Evolutionary conservation across 2,329 filamentous ascomycete genomes (phyloP).

Genomic region (Fusarium torulosum): DNA sequence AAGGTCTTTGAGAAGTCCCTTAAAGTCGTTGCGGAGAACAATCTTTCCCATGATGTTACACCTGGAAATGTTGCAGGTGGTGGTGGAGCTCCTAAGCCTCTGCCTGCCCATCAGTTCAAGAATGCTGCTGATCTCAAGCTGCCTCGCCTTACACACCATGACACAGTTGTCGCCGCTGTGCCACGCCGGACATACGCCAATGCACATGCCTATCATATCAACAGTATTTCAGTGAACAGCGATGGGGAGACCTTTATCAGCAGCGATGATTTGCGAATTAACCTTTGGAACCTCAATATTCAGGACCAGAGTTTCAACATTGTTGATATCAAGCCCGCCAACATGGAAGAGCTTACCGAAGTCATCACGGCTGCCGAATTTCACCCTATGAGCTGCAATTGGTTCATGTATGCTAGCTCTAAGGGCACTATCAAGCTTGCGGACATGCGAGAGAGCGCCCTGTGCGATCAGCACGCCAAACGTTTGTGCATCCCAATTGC

Average conservation of each 20-base stretch:
- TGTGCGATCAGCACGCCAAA: slow-evolving; percentile 97
- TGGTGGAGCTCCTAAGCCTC: slow-evolving; percentile 80
- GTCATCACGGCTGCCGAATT: slow-evolving; percentile 99
- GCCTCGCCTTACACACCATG: slow-evolving; percentile 95
- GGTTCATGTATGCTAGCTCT: slow-evolving; percentile 99
- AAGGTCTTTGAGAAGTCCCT: slow-evolving; percentile 99
- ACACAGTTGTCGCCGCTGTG: slow-evolving; percentile 96
- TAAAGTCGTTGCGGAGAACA: slow-evolving; percentile 99
- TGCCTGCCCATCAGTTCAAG: slow-evolving; percentile 79
- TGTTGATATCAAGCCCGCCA: slow-evolving; percentile 98
- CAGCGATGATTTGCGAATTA: slow-evolving; percentile 97
- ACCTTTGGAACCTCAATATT: slow-evolving; percentile 99
- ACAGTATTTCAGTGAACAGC: slow-evolving; percentile 99
- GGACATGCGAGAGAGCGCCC: slow-evolving; percentile 96
- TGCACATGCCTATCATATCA: slow-evolving; percentile 99
- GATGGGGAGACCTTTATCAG: slow-evolving; percentile 99
- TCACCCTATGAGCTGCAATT: slow-evolving; percentile 96
- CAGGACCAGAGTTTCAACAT: slow-evolving; percentile 99
- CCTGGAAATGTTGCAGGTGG: slow-evolving; percentile 79
- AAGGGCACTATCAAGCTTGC: slow-evolving; percentile 99
- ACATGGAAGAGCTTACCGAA: slow-evolving; percentile 99
- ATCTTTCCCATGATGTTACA: slow-evolving; percentile 93
- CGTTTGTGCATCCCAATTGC: slow-evolving; percentile 63
- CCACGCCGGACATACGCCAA: slow-evolving; percentile 97
- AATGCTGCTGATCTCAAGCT: slow-evolving; percentile 88